Base-by-base conservation (phyloP, 805 yeast species). In the Debaryomyces tyrocola region DNA sequence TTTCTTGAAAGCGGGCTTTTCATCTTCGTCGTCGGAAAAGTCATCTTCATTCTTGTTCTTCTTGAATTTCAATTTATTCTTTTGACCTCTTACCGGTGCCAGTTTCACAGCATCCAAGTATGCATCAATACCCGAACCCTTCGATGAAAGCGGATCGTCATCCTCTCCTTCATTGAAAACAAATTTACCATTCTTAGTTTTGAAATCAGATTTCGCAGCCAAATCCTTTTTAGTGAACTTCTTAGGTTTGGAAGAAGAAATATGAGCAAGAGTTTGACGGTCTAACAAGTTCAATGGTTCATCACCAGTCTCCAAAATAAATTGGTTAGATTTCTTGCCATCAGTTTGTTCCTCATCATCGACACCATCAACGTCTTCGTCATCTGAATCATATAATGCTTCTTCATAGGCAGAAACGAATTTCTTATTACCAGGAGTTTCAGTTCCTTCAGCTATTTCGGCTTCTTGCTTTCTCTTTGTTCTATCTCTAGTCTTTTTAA, bases 51-150 rank as follows among this genome's bases (percentile, higher is more conserved):
- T 73, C 44, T 75, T 74, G 41, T 82, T 78, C 63, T 85, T 83
- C 70, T 86, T 88, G 73, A 82, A 92, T 70, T 90, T 92, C 77
- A 92, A 80, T 71, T 83, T 90, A 67, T 91, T 91, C 72, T 82
- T 83, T 74, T 89, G 97, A 48, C 97, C 97, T 67, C 96, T 85
- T 3, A 90, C 83, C 27, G 98, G 98, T 20, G 94, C 97, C 57
- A 86, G 87, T 64, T 82, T 85, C 20, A 94, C 90, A 6, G 99
- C 99, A 51, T 90, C 97, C 54, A 90, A 80, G 64, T 94, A 94
- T 0, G 97, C 98, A 61, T 87, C 87, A 53, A 92, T 80, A 14
- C 97, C 96, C 39, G 74, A 62, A 4, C 66, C 66, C 45, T 73
- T 69, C 21, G 68, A 66, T 20, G 61, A 60, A 54, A 71, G 60